Base-by-base conservation (phyloP, 306 rosid species). In the Carpinus viminea region DNA sequence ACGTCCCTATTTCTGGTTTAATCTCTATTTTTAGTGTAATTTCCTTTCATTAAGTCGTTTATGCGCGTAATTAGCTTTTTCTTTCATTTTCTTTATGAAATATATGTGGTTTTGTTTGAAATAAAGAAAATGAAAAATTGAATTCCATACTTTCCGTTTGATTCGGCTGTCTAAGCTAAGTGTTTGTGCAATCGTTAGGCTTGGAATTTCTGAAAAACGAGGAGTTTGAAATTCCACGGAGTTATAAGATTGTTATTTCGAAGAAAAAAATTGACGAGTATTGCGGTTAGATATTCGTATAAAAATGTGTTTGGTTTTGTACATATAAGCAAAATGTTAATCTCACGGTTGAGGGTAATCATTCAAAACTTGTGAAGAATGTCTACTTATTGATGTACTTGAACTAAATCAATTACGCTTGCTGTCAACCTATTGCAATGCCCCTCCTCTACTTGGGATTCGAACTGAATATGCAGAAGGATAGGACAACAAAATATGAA, bases 1-100 rank as follows among this genome's bases (percentile, higher is more conserved):
- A 76, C 51, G 87, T 36, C 56, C 36, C 79, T 5, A 13, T 7
- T 36, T 72, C 18, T 66, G 70, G 17, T 56, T 70, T 31, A 3
- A 64, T 53, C 52, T 46, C 21, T 8, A 28, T 52, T 45, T 45
- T 71, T 18, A 11, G 2, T 34, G 18, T 51, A 11, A 0, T 48
- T 55, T 72, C 24, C n/a, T 16, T 72, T 77, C 66, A 16, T 62
- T 54, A 12, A 41, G 6, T 36, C 0, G 56, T 50, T 36, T 68
- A n/a, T 64, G 2, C 65, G 11, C 34, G 31, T 24, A 21, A 4
- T 59, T 59, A 59, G 15, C 75, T 0, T 54, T 45, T 76, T 72
- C 18, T 12, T 16, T 36, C 12, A 1, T 4, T 43, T 24, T 9
- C 31, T 10, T 34, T 13, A 38, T 70, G 65, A 59, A 16, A n/a